Evolutionary conservation across 75 land plant species (phyloP).

Genomic region (Chamaecyparis obtusa): DNA sequence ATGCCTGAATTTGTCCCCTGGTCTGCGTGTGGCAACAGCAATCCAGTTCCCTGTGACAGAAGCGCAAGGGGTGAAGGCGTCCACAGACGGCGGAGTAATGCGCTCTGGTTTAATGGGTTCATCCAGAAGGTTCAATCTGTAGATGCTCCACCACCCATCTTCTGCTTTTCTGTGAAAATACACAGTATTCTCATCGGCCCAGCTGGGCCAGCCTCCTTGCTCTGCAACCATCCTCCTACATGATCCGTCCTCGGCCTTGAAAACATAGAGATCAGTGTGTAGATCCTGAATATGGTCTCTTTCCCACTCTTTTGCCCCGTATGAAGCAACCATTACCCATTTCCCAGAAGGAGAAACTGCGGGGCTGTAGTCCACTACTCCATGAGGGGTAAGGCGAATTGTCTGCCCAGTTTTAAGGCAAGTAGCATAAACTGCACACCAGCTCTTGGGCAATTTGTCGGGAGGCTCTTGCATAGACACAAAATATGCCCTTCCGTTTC

Average conservation of each 20-base stretch:
- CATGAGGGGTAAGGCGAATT: slow-evolving; percentile 51
- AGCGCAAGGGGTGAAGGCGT: slow-evolving; percentile 83
- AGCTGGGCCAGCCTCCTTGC: slow-evolving; percentile 82
- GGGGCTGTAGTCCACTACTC: slow-evolving; percentile 66
- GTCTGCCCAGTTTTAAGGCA: slow-evolving; percentile 22
- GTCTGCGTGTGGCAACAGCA: slow-evolving; percentile 46
- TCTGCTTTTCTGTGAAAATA: slow-evolving; percentile 71
- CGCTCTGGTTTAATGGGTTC: slow-evolving; percentile 23
- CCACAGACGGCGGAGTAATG: slow-evolving; percentile 69
- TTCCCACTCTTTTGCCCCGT: slow-evolving; percentile 60
- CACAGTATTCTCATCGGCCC: slow-evolving; percentile 54
- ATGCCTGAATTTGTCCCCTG: slow-evolving; percentile 28
- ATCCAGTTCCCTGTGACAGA: slow-evolving; percentile 25
- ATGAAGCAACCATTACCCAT: slow-evolving; percentile 72
- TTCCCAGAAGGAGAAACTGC: slow-evolving; percentile 62
- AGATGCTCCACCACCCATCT: slow-evolving; percentile 94
- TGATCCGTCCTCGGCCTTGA: slow-evolving; percentile 40
- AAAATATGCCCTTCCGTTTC: slow-evolving; percentile 39
- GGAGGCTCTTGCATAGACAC: slow-evolving; percentile 63
- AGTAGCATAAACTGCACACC: slow-evolving; percentile 62
- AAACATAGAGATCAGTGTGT: slow-evolving; percentile 58
- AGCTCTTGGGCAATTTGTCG: slow-evolving; percentile 44
- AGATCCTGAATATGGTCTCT: slow-evolving; percentile 63
- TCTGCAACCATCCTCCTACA: slow-evolving; percentile 31
- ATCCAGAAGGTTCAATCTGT: slow-evolving; percentile 24